Conservation (phyloP, 202 grass and related monocot genomes). For the Cymbopogon flexuosus region DNA sequence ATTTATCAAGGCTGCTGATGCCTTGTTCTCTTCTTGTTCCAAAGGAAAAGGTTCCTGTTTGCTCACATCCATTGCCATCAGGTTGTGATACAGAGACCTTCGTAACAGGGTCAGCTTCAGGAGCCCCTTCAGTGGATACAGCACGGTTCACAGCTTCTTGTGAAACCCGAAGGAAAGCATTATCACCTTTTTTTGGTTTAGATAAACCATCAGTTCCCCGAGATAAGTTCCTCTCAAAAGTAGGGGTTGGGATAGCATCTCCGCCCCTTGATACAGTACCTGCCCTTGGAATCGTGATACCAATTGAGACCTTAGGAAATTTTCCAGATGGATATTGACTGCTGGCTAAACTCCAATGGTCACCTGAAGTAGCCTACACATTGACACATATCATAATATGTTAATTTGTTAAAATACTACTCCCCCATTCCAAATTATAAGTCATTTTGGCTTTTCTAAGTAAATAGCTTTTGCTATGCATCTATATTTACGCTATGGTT, state of each 20-base stretch:
- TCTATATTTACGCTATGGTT: background rate
- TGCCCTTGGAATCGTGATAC: slow-evolving; percentile 44
- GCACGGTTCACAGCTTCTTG: slow-evolving; percentile 45
- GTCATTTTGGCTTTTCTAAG: background rate
- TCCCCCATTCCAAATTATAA: background rate
- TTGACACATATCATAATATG: background rate
- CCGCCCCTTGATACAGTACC: slow-evolving; percentile 31
- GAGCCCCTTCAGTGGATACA: slow-evolving; percentile 25
- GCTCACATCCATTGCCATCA: slow-evolving; percentile 37
- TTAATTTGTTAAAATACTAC: slow-evolving; percentile 23
- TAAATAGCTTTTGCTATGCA: background rate
- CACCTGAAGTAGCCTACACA: slow-evolving; percentile 49
- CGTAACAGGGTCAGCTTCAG: slow-evolving; percentile 23
- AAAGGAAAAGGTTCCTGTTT: slow-evolving; percentile 44
- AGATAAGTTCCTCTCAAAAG: slow-evolving; percentile 44
- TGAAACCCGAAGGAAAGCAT: slow-evolving; percentile 29
- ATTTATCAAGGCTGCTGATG: slow-evolving; percentile 37
- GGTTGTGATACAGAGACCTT: slow-evolving; percentile 39
- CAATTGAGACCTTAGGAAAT: slow-evolving; percentile 84
- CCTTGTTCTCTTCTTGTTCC: slow-evolving; percentile 40
- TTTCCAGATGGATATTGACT: slow-evolving; percentile 57
- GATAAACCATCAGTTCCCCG: slow-evolving; percentile 47
- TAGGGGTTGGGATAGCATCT: slow-evolving; percentile 26
- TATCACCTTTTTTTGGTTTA: slow-evolving; percentile 35
- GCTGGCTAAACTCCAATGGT: slow-evolving; percentile 58